phyloP scores from a whole-genome alignment of 495 filamentous ascomycete species.

The Neurospora sp. region DNA sequence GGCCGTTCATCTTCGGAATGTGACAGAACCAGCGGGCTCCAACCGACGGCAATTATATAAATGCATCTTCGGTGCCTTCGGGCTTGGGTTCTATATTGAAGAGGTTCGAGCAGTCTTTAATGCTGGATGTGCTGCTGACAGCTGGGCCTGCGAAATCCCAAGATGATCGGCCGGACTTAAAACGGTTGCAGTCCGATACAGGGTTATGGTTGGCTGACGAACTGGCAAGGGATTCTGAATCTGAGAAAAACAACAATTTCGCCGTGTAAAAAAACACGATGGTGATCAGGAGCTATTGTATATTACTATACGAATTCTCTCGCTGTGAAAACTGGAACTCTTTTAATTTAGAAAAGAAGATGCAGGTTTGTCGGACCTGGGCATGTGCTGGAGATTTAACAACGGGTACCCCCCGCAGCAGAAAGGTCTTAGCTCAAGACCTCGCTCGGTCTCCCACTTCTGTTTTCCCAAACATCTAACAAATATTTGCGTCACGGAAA shows the following conservation, averaged over 20 bases:
- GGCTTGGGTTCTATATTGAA: neutral
- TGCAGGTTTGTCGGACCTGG: too few relatives aligned
- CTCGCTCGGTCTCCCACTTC: neutral
- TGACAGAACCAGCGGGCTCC: neutral
- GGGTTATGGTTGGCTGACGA: neutral
- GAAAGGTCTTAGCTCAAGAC: neutral
- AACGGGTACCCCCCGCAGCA: too few relatives aligned
- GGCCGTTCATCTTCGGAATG: neutral
- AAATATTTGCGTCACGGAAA: neutral
- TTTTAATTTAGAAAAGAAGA: too few relatives aligned
- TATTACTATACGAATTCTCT: neutral
- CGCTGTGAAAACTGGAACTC: accelerated
- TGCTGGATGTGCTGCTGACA: too few relatives aligned
- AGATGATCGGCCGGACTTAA: neutral
- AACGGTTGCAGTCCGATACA: neutral
- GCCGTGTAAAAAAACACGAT: neutral
- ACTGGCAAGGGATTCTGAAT: neutral
- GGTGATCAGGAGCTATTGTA: neutral
- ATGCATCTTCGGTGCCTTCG: neutral
- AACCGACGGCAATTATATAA: neutral
- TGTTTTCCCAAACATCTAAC: neutral
- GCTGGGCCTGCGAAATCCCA: neutral
- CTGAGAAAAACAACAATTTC: neutral
- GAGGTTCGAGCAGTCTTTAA: neutral
- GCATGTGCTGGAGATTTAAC: too few relatives aligned